Conservation (phyloP, 2,329 filamentous ascomycete genomes). For the Hymenoscyphus linearis region DNA sequence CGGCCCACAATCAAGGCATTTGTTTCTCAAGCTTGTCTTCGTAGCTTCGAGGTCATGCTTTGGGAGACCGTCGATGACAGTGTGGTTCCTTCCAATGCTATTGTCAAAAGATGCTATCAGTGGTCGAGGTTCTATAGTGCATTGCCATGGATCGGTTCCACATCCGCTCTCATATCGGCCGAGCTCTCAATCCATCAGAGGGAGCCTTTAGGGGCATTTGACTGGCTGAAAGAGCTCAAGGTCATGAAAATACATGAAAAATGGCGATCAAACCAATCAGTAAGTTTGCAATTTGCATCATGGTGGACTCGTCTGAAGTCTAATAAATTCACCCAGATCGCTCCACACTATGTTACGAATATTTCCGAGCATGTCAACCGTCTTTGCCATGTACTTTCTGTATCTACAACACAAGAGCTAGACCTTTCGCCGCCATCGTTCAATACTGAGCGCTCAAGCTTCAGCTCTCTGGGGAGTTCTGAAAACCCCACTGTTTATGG, state of each 20-base stretch:
- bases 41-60: conserved; percentile 30
- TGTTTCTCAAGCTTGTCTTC: conserved; percentile 26
- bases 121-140: conserved; percentile 29
- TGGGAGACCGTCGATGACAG: conserved; percentile 31
- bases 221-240: conserved; percentile 29
- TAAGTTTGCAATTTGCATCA: conserved; percentile 4
- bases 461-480: background rate
- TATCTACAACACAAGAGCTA: background rate
- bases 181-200: conserved; percentile 15
- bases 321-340: conserved; percentile 1
- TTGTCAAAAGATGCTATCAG: conserved; percentile 27
- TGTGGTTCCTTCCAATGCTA: conserved; percentile 25
- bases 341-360: background rate
- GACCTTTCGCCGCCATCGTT: background rate
- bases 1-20: conserved; percentile 24
- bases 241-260: conserved; percentile 27
- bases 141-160: conserved; percentile 27
- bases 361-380: background rate
- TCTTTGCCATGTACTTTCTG: conserved; percentile 3
- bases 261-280: conserved; percentile 25
- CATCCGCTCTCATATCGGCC: conserved; percentile 18
- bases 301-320: background rate
- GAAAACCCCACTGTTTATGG: background rate
- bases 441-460: conserved; percentile 3
- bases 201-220: conserved; percentile 30